phyloP scores from a whole-genome alignment of 495 filamentous ascomycete species.

The Penicillium bialowiezense region DNA sequence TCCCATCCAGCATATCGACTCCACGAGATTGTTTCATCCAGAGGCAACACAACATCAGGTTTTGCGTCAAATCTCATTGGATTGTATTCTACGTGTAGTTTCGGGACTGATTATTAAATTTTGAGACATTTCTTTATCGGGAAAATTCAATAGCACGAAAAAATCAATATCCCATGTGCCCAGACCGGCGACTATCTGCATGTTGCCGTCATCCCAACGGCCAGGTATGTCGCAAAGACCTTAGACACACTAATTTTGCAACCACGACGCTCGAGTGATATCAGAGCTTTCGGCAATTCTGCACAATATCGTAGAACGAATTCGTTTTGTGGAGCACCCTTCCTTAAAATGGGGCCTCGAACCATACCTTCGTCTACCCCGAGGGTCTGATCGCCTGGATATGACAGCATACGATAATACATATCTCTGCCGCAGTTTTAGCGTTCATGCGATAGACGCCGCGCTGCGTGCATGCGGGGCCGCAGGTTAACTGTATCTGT shows the following conservation, averaged over 20 bases:
- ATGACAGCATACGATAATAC: not conserved
- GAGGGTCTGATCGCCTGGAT: conserved; percentile 3
- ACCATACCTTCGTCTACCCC: not conserved
- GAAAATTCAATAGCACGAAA: not conserved
- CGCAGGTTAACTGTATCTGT: not conserved
- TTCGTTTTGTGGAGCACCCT: not conserved
- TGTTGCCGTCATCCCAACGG: not conserved
- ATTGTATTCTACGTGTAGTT: too few relatives aligned
- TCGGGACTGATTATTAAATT: not conserved
- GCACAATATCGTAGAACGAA: conserved; percentile 6
- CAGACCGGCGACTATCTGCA: too few relatives aligned
- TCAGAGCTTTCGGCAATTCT: conserved; percentile 2
- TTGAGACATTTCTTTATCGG: not conserved
- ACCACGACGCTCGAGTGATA: conserved; percentile 7
- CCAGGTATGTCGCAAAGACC: not conserved
- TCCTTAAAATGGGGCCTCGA: not conserved
- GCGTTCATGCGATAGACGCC: not conserved
- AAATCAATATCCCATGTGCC: too few relatives aligned
- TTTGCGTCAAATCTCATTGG: not conserved
- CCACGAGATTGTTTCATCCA: not conserved
- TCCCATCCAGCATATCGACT: not conserved
- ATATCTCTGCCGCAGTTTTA: not conserved
- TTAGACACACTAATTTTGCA: not conserved
- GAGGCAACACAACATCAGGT: not conserved
- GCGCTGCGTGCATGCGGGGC: not conserved